phyloP scores from a whole-genome alignment of 345 rosid species.

The Pugionium dolabratum region DNA sequence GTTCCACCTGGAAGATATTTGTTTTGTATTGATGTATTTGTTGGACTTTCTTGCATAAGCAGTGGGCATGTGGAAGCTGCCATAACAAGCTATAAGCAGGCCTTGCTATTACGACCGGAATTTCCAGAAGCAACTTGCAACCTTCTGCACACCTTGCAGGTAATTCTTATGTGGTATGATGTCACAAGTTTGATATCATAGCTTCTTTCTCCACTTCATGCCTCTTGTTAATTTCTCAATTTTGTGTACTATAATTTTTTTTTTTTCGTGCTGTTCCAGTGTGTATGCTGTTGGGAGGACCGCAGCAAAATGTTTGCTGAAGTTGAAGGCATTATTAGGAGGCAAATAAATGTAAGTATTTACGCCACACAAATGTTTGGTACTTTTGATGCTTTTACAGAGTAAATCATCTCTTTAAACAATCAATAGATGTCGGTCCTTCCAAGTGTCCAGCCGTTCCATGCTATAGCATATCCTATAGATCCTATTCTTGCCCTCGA shows the following conservation, averaged over 20 bases:
- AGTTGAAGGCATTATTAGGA: slow-evolving; percentile 84
- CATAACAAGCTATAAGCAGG: slow-evolving; percentile 87
- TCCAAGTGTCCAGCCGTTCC: slow-evolving; percentile 98
- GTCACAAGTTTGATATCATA: slow-evolving; percentile 13
- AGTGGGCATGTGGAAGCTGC: slow-evolving; percentile 97
- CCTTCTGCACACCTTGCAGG: slow-evolving; percentile 94
- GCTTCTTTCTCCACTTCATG: slow-evolving; percentile 12
- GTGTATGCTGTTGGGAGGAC: slow-evolving; percentile 93
- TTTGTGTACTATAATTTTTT: slow-evolving; percentile 6
- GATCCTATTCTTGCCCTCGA: slow-evolving; percentile 96
- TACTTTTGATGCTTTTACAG: slow-evolving; percentile 18
- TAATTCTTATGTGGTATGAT: slow-evolving; percentile 33
- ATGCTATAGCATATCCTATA: slow-evolving; percentile 97
- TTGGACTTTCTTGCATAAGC: slow-evolving; percentile 34
- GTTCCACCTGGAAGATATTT: not conserved
- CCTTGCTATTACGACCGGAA: slow-evolving; percentile 76
- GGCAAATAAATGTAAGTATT: slow-evolving; percentile 73
- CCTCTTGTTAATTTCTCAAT: not conserved
- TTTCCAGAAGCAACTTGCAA: slow-evolving; percentile 99
- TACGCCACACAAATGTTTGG: not conserved
- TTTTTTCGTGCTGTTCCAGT: slow-evolving; percentile 46
- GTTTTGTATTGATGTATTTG: slow-evolving; percentile 17
- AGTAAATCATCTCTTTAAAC: slow-evolving; percentile 12
- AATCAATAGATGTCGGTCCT: slow-evolving; percentile 74
- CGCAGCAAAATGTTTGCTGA: slow-evolving; percentile 79